Conservation (phyloP, 2,329 filamentous ascomycete genomes). For the Pseudodiploospora longispora region DNA sequence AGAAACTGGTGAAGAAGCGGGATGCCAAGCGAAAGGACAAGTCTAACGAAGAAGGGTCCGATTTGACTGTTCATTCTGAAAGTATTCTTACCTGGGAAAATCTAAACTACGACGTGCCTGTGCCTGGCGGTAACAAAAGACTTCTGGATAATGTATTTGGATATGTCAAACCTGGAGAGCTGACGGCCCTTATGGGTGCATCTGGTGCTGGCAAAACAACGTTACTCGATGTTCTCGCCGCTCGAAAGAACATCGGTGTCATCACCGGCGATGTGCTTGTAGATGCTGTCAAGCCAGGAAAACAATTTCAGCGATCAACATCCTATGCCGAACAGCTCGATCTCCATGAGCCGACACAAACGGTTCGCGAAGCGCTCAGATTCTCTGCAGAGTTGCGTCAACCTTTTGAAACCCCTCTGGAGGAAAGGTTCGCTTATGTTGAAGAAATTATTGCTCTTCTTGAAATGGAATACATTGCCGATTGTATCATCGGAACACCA, state of each 20-base stretch:
- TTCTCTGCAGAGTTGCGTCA: slow-evolving; percentile 57
- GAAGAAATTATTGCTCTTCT: slow-evolving; percentile 53
- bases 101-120: slow-evolving; percentile 67
- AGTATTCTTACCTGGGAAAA: slow-evolving; percentile 80
- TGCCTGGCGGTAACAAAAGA: slow-evolving; percentile 46
- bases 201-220: slow-evolving; percentile 87
- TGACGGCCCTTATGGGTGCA: slow-evolving; percentile 75
- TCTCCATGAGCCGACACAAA: slow-evolving; percentile 53
- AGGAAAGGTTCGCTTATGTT: slow-evolving; percentile 51
- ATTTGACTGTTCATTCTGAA: slow-evolving; percentile 51
- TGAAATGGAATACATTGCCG: slow-evolving; percentile 51
- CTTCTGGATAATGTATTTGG: slow-evolving; percentile 52
- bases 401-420: slow-evolving; percentile 41
- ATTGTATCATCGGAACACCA: slow-evolving; percentile 49
- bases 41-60: slow-evolving; percentile 34
- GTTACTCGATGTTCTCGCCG: slow-evolving; percentile 64
- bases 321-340: slow-evolving; percentile 57
- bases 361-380: slow-evolving; percentile 54
- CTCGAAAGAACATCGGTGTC: slow-evolving; percentile 54
- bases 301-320: slow-evolving; percentile 53
- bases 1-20: slow-evolving; percentile 50
- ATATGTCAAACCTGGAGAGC: slow-evolving; percentile 67
- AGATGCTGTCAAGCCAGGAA: slow-evolving; percentile 47
- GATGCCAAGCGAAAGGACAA: slow-evolving; percentile 44
- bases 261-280: slow-evolving; percentile 50